Base-by-base conservation (phyloP, 768 basidiomycete genomes). In the Rhizopogon roseolus region DNA sequence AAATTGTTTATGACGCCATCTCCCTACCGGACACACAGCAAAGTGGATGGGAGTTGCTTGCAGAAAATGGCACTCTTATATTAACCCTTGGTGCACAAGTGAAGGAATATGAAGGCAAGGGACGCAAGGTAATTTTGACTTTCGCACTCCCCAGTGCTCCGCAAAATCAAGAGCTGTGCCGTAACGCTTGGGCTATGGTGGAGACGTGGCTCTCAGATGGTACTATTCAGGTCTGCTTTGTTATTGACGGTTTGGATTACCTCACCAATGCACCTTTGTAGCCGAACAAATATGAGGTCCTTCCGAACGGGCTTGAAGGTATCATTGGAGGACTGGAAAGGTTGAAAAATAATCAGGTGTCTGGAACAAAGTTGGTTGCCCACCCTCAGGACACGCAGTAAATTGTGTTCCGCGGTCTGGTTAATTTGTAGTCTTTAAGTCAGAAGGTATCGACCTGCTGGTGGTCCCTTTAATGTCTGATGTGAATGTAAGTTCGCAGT, bases 311-410 rank as follows among this genome's bases (percentile, higher is more conserved):
- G 2, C 64, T 80, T 1, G 52, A 59, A 6, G 76, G 71, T 9
- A 67, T 80, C 10, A 40, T 54, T 0, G 66, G 50, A 13, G 77
- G 73, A 3, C 56, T 80, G 29, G 63, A 72, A 44, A 63, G 62
- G 54, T 41, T 80, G 58, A 62, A 60, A 60, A 55, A 57, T 3
- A 65, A 72, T 10, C 56, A 73, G 53, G 65, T 78, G 25, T 77
- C 75, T 17, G 78, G 72, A 4, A 62, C 57, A 11, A 80, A 81
- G 60, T 59, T 80, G 17, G 67, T 80, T 6, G 72, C 55, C 1
- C 71, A 63, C 51, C 77, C 76, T 16, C 71, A 71, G 52, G 73
- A 77, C 39, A 72, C 71, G 22, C 49, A 34, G 49, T 68, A 52
- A 56, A 56, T 19, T 49, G 19, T 41, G 28, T 17, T 48, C 51